Percentiles rank a stretch among this genome's conserved stretches.
Evolutionary conservation across 2,329 filamentous ascomycete species (phyloP).

Genomic region (Phyllosticta citribraziliensis): DNA sequence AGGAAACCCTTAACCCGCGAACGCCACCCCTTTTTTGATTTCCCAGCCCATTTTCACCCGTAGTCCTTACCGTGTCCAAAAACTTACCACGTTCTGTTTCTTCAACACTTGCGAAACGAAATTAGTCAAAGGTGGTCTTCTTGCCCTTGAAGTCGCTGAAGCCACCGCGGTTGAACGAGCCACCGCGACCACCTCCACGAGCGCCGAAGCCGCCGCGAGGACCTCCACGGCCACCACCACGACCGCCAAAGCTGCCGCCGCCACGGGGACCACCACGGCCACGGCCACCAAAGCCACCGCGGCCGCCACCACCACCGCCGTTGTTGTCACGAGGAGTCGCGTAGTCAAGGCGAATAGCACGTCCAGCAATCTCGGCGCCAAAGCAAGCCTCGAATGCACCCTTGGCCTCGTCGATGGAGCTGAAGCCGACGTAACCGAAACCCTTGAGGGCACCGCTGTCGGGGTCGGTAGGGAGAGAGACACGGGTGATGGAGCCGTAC

Average conservation of each 20-base stretch:
- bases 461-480: conserved; percentile 81
- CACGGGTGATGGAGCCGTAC: conserved; percentile 60
- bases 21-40: background rate
- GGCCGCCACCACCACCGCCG: conserved; percentile 37
- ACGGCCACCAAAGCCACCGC: conserved; percentile 33
- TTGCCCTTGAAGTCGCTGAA: conserved; percentile 64
- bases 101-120: background rate
- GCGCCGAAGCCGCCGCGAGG: conserved; percentile 27
- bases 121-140: conserved; percentile 58
- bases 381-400: conserved; percentile 60
- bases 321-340: conserved; percentile 56
- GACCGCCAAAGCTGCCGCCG: conserved; percentile 47
- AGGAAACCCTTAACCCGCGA: background rate
- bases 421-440: conserved; percentile 84
- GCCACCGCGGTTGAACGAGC: conserved; percentile 42
- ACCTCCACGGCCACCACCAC: conserved; percentile 30
- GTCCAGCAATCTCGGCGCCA: conserved; percentile 61
- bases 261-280: conserved; percentile 40
- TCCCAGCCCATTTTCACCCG: background rate
- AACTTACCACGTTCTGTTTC: background rate
- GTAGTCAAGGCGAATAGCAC: conserved; percentile 74
- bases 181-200: conserved; percentile 39
- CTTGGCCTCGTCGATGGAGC: conserved; percentile 73
- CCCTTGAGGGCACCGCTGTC: conserved; percentile 81
- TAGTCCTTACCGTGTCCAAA: background rate